Evolutionary conservation across 148 eudicot genomes (phyloP).

Genomic region (Euryodendron excelsum): DNA sequence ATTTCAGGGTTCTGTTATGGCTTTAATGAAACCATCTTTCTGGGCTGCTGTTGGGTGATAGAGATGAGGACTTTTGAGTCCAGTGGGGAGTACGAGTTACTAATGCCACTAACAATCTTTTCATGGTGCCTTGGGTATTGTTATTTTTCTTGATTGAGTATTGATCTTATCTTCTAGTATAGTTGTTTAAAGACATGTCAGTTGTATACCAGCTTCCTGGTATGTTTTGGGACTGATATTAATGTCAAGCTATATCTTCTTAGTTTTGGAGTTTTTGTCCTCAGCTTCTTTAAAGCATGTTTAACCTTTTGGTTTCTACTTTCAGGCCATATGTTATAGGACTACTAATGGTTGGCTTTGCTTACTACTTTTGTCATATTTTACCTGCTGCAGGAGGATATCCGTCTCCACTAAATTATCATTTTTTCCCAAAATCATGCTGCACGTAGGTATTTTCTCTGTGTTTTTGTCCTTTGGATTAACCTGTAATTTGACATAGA

Average conservation of each 20-base stretch:
- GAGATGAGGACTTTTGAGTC: slow-evolving; percentile 1
- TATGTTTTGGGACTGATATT: background rate
- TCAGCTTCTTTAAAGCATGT: background rate
- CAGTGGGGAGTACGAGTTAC: background rate
- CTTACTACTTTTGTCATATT: background rate
- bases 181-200: background rate
- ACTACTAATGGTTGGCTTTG: background rate
- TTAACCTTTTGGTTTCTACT: background rate
- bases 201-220: background rate
- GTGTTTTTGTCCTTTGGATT: slow-evolving; percentile 15
- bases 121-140: background rate
- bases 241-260: background rate
- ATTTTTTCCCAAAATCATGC: slow-evolving; percentile 98
- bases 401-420: slow-evolving; percentile 94
- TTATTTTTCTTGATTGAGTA: background rate
- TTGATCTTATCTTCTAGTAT: background rate
- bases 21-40: background rate
- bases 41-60: background rate
- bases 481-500: background rate
- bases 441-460: slow-evolving; percentile 92
- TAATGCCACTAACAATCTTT: background rate
- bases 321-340: background rate
- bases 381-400: slow-evolving; percentile 73
- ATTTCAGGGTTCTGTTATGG: background rate
- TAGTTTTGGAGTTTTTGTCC: background rate